Evolutionary conservation across 176 grass and related monocot genomes (phyloP).

Genomic region (Rhynchospora pubera): DNA sequence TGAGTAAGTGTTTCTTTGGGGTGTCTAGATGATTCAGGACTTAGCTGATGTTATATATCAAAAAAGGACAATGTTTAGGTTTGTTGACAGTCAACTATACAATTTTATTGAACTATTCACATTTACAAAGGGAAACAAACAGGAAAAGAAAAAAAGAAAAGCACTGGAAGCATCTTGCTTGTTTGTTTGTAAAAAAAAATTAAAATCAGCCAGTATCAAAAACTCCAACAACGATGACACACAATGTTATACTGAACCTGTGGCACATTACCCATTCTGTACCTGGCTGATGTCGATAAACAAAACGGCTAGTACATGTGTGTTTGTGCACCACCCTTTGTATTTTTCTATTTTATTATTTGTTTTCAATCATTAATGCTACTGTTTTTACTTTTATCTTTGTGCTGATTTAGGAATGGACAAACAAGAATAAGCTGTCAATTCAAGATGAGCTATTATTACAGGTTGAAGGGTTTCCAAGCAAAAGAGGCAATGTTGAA

Average conservation of each 20-base stretch:
- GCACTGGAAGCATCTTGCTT: no score
- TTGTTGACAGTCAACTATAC: no score
- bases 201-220: no score
- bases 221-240: no score
- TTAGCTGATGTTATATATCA: background rate
- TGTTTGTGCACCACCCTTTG: background rate
- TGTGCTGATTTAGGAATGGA: constrained; percentile 22
- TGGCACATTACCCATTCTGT: background rate
- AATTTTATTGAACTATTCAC: no score
- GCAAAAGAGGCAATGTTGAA: background rate
- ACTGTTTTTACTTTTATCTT: background rate
- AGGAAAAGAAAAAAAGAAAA: no score
- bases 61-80: no score
- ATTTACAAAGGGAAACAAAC: no score
- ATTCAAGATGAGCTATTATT: background rate
- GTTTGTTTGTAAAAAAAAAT: no score
- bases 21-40: background rate
- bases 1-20: background rate
- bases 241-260: background rate
- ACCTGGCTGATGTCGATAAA: background rate
- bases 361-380: background rate
- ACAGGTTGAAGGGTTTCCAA: background rate
- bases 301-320: background rate
- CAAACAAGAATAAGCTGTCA: constrained; percentile 4
- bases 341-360: background rate